Evolutionary conservation across 1,284 basidiomycete genomes (phyloP).

Genomic region (Agroathelia rolfsii): DNA sequence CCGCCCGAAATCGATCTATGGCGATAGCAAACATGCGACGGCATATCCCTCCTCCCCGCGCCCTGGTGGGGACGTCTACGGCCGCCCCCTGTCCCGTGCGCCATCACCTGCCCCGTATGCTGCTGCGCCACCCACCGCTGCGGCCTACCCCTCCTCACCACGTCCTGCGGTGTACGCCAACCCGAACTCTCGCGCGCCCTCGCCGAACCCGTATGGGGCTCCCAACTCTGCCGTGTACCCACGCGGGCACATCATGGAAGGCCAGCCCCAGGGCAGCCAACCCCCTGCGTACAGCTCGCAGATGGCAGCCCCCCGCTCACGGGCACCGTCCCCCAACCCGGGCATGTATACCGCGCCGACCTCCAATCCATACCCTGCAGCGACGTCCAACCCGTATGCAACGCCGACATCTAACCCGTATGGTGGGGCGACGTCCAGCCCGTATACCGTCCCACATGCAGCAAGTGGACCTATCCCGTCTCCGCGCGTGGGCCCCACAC

Average conservation of each 20-base stretch:
- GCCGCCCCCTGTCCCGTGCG: too few species aligned
- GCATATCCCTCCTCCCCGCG: not conserved
- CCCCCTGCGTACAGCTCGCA: slow-evolving; percentile 9
- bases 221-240: slow-evolving; percentile 30
- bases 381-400: slow-evolving; percentile 25
- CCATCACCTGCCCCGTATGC: too few species aligned
- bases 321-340: slow-evolving; percentile 26
- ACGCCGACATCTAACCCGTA: too few species aligned
- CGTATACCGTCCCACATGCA: slow-evolving; percentile 11
- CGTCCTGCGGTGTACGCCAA: slow-evolving; percentile 12
- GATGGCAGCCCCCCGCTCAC: slow-evolving; percentile 15
- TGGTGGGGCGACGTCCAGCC: slow-evolving; percentile 15
- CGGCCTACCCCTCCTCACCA: slow-evolving; percentile 14
- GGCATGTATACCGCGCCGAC: slow-evolving; percentile 11
- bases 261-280: slow-evolving; percentile 42
- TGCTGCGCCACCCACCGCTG: slow-evolving; percentile 14
- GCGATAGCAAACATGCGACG: too few species aligned
- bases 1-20: too few species aligned
- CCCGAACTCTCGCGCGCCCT: slow-evolving; percentile 12
- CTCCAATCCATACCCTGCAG: slow-evolving; percentile 16
- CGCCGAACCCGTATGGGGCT: slow-evolving; percentile 21
- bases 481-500: slow-evolving; percentile 7
- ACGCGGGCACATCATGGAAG: slow-evolving; percentile 43
- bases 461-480: slow-evolving; percentile 3
- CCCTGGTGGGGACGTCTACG: slow-evolving; percentile 1